Percentiles rank a stretch among this genome's conserved stretches.
These are phyloP conservation scores for Russula dissimulans DNA, from an alignment of 768 basidiomycete genomes.

Conservation along the genomic window DNA sequence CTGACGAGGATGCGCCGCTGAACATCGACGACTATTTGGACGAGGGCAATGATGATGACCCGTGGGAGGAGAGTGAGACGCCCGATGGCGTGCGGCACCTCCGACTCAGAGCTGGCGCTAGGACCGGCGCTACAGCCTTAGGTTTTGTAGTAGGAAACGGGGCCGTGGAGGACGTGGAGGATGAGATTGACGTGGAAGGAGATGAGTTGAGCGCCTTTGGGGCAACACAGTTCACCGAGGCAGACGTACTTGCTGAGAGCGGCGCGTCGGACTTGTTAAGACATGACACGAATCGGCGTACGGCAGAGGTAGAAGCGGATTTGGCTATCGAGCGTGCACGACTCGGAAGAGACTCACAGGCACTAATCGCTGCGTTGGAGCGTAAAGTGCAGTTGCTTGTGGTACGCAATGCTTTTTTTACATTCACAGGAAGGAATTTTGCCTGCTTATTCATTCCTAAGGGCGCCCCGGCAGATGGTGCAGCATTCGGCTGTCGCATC, in stretches of 20 bases:
- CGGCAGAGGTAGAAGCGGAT: slow-evolving; percentile 31
- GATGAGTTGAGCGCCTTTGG: slow-evolving; percentile 63
- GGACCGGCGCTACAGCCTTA: background rate
- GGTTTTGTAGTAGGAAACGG: slow-evolving; percentile 62
- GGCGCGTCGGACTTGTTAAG: background rate
- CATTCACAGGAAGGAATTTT: slow-evolving; percentile 29
- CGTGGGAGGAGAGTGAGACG: slow-evolving; percentile 29
- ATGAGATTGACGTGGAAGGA: slow-evolving; percentile 74
- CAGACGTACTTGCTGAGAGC: slow-evolving; percentile 41
- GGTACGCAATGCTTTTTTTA: background rate
- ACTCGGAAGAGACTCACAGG: slow-evolving; percentile 36
- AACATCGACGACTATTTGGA: slow-evolving; percentile 23
- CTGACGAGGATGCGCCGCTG: slow-evolving; percentile 18
- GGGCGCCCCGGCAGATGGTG: background rate
- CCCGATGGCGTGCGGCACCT: slow-evolving; percentile 17
- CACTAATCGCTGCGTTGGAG: slow-evolving; percentile 46
- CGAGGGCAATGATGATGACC: slow-evolving; percentile 31
- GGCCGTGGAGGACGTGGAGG: slow-evolving; percentile 58
- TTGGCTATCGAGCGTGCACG: slow-evolving; percentile 43
- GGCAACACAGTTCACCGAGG: slow-evolving; percentile 66
- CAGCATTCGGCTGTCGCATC: slow-evolving; percentile 53
- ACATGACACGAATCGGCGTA: slow-evolving; percentile 8
- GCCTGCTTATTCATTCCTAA: background rate
- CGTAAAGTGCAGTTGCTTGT: slow-evolving; percentile 45
- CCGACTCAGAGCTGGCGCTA: background rate